Evolutionary conservation across 352 stramenopile genomes (phyloP).

Genomic region (Globisporangium nagaii): DNA sequence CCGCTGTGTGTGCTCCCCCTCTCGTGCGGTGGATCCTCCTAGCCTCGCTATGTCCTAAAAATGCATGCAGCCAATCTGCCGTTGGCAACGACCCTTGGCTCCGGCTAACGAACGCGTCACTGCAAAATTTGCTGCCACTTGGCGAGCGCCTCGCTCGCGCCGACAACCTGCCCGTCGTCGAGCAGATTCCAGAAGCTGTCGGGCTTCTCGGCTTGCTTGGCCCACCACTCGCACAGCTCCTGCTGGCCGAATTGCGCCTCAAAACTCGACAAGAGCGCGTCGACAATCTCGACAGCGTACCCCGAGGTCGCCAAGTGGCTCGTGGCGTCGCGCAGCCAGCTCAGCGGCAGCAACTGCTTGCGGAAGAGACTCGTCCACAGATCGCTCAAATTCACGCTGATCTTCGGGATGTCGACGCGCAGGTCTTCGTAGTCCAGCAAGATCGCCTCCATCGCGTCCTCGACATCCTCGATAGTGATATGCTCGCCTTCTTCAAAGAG

Average conservation of each 20-base stretch:
- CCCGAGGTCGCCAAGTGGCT: conserved; percentile 24
- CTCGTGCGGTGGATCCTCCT: too few relatives aligned
- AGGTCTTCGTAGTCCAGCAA: conserved; percentile 70
- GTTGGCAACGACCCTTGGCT: too few relatives aligned
- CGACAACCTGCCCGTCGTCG: neutral
- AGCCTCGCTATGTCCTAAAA: too few relatives aligned
- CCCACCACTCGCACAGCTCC: conserved; percentile 52
- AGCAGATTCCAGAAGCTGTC: conserved; percentile 22
- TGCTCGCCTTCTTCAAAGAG: conserved; percentile 33
- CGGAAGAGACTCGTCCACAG: conserved; percentile 59
- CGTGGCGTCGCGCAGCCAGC: conserved; percentile 30
- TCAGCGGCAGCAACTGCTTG: conserved; percentile 33
- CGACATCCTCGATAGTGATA: conserved; percentile 40
- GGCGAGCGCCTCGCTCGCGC: conserved; percentile 4
- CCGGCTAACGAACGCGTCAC: too few relatives aligned
- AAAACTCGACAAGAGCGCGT: conserved; percentile 32
- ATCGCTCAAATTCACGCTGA: conserved; percentile 51
- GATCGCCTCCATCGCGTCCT: conserved; percentile 47
- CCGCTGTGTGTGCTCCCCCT: too few relatives aligned
- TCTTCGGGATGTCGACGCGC: conserved; percentile 65
- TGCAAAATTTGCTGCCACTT: conserved; percentile 17
- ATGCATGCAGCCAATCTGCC: neutral
- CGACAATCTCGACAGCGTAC: conserved; percentile 42
- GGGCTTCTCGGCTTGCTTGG: conserved; percentile 20
- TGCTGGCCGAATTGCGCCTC: conserved; percentile 23